Conservation (phyloP, 2,329 filamentous ascomycete genomes). For the Colletotrichum ledebouriae region DNA sequence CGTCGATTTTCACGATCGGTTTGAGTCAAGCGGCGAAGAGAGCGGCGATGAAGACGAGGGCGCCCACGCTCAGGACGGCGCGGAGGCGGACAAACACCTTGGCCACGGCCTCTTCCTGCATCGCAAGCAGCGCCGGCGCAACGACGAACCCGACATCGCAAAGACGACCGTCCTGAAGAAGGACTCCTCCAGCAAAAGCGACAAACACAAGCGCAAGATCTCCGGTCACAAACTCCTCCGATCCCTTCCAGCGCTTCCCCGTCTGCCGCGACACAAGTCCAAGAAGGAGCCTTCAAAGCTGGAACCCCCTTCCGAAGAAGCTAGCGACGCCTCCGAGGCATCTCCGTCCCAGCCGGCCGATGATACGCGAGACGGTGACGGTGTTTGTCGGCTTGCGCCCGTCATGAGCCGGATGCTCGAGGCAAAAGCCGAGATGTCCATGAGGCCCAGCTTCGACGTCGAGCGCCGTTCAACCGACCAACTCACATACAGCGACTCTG, state of each 20-base stretch:
- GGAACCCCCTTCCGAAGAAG: constrained; percentile 53
- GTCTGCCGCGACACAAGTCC: constrained; percentile 57
- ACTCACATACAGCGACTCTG: constrained; percentile 48
- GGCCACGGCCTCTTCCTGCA: constrained; percentile 32
- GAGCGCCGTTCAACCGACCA: constrained; percentile 60
- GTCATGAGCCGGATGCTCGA: constrained; percentile 85
- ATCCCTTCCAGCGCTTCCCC: constrained; percentile 73
- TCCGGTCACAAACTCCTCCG: constrained; percentile 71
- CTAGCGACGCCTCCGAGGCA: constrained; percentile 47
- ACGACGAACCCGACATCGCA: constrained; percentile 47
- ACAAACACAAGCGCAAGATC: constrained; percentile 68
- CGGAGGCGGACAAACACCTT: constrained; percentile 2
- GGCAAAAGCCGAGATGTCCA: constrained; percentile 74
- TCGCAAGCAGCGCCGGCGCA: constrained; percentile 56
- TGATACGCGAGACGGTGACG: constrained; percentile 43
- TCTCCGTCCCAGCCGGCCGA: constrained; percentile 27
- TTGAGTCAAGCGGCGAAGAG: constrained; percentile 88
- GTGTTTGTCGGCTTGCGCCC: constrained; percentile 69
- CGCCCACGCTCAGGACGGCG: constrained; percentile 32
- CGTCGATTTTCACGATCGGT: constrained; percentile 84
- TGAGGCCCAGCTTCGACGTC: constrained; percentile 69
- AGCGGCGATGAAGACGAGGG: constrained; percentile 64
- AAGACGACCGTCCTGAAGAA: constrained; percentile 51
- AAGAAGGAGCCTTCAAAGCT: constrained; percentile 60
- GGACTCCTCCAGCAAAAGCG: constrained; percentile 51